Percentiles rank a stretch among this genome's conserved stretches.
phyloP scores from a whole-genome alignment of 306 rosid genomes.

The Sechiopsis laciniata region DNA sequence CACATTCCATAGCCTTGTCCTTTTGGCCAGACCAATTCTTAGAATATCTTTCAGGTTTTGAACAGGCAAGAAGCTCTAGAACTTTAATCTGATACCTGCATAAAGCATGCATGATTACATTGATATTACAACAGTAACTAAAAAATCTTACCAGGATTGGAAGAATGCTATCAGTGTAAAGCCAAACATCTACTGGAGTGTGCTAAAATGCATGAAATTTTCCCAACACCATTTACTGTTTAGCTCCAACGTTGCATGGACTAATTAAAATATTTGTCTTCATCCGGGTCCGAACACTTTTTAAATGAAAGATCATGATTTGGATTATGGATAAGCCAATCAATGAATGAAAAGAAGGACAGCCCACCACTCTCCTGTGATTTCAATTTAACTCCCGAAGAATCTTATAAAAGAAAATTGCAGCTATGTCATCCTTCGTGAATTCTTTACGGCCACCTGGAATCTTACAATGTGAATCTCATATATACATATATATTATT shows the following conservation, averaged over 20 bases:
- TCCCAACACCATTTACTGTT: not conserved
- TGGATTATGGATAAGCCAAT: not conserved
- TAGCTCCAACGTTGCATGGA: not conserved
- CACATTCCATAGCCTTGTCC: constrained; percentile 44
- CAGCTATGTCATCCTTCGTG: not conserved
- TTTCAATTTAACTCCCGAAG: not conserved
- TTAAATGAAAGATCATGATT: not conserved
- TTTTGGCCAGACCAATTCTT: constrained; percentile 41
- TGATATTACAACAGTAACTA: not conserved
- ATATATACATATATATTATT: not conserved
- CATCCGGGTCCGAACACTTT: not conserved
- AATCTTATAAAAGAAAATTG: not conserved
- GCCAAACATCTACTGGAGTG: not conserved
- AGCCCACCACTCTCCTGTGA: not conserved
- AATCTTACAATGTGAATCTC: not conserved
- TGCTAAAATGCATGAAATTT: not conserved
- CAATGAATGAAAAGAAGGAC: not conserved
- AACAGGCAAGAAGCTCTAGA: constrained; percentile 59
- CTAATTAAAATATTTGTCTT: not conserved
- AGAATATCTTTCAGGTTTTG: constrained; percentile 41
- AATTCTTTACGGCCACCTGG: not conserved
- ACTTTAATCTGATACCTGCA: constrained; percentile 78
- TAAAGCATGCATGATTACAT: not conserved
- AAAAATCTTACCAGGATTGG: not conserved
- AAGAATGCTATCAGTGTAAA: not conserved